Conservation (phyloP, 345 rosid species). For the Cardamine chenopodiifolia region DNA sequence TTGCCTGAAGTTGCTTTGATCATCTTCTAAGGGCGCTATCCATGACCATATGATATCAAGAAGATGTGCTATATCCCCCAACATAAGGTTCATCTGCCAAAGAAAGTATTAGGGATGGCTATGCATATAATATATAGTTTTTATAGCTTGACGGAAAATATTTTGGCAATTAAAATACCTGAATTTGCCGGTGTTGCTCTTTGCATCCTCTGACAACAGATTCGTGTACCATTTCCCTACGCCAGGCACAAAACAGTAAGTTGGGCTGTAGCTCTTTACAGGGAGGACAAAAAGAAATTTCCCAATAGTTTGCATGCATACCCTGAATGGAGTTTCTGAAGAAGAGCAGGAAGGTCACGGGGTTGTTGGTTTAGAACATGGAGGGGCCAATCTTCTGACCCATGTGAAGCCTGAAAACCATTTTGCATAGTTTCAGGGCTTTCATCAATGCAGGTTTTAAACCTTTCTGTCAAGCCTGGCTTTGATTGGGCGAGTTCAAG, state of each 20-base stretch:
- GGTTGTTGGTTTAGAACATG: slow-evolving; percentile 95
- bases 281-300: neutral
- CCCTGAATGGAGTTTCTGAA: slow-evolving; percentile 98
- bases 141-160: slow-evolving; percentile 19
- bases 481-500: slow-evolving; percentile 70
- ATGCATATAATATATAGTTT: slow-evolving; percentile 10
- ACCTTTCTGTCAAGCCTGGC: slow-evolving; percentile 68
- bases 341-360: slow-evolving; percentile 78
- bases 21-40: slow-evolving; percentile 94
- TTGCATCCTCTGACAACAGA: slow-evolving; percentile 86
- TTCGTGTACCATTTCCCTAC: slow-evolving; percentile 86
- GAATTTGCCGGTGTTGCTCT: slow-evolving; percentile 96
- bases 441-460: slow-evolving; percentile 66
- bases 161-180: slow-evolving; percentile 50
- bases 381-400: slow-evolving; percentile 89
- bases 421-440: slow-evolving; percentile 60
- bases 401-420: slow-evolving; percentile 52
- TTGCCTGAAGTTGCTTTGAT: slow-evolving; percentile 75
- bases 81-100: slow-evolving; percentile 91
- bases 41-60: slow-evolving; percentile 95
- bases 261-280: slow-evolving; percentile 4
- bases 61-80: slow-evolving; percentile 82
- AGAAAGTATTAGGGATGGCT: slow-evolving; percentile 33
- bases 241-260: slow-evolving; percentile 28
- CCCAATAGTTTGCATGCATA: slow-evolving; percentile 36